These are phyloP conservation scores for Fraxinus nigra DNA, from an alignment of 305 asterid genomes.

Conservation along the genomic window DNA sequence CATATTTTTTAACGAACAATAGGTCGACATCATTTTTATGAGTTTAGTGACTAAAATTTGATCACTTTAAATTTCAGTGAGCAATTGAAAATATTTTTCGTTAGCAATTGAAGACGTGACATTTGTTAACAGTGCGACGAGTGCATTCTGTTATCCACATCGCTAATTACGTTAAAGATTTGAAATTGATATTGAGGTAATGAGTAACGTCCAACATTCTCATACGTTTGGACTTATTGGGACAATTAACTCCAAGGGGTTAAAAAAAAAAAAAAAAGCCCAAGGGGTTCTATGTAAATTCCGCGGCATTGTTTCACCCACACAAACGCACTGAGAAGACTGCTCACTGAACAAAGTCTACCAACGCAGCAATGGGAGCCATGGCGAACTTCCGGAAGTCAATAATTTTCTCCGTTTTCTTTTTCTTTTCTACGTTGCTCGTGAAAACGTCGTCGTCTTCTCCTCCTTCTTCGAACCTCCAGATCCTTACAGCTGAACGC, in stretches of 20 bases:
- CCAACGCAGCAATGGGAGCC: slow-evolving; percentile 43
- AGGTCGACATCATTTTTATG: not conserved
- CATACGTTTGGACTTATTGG: not conserved
- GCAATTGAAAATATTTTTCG: too few species aligned
- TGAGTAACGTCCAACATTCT: too few species aligned
- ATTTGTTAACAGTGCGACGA: not conserved
- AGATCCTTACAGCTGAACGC: slow-evolving; percentile 83
- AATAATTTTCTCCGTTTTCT: slow-evolving; percentile 35
- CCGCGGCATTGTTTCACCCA: not conserved
- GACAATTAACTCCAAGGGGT: not conserved
- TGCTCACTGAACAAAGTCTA: not conserved
- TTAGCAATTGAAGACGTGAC: not conserved
- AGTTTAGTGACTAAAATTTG: not conserved
- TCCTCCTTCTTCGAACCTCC: slow-evolving; percentile 45
- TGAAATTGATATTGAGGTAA: too few species aligned
- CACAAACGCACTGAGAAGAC: not conserved
- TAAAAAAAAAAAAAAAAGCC: not conserved
- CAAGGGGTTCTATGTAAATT: not conserved
- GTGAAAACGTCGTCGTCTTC: slow-evolving; percentile 32
- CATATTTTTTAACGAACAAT: not conserved
- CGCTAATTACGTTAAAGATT: too few species aligned
- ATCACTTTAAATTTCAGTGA: too few species aligned
- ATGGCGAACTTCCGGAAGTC: slow-evolving; percentile 23
- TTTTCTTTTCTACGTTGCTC: slow-evolving; percentile 26
- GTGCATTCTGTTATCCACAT: too few species aligned